Evolutionary conservation across 1,284 basidiomycete species (phyloP).

Genomic region (Papiliotrema laurentii): DNA sequence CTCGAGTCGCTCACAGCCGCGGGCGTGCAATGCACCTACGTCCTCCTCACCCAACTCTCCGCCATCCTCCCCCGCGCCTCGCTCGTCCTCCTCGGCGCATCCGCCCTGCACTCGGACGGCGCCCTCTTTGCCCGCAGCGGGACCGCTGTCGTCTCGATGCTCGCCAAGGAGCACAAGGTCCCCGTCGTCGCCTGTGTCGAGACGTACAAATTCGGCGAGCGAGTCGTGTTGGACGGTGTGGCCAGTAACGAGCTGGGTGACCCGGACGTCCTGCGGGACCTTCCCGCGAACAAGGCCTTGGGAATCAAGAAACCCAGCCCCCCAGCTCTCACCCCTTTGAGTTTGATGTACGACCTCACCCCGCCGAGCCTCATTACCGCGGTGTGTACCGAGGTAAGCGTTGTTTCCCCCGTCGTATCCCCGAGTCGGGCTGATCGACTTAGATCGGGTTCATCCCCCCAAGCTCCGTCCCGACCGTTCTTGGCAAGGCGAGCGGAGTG

Average conservation of each 20-base stretch:
- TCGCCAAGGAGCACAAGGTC: constrained; percentile 81
- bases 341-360: constrained; percentile 86
- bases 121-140: constrained; percentile 91
- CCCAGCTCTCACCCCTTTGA: constrained; percentile 60
- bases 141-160: constrained; percentile 93
- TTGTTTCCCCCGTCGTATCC: neutral
- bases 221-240: constrained; percentile 88
- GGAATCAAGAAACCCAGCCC: constrained; percentile 10
- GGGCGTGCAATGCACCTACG: constrained; percentile 84
- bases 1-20: constrained; percentile 66
- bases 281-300: constrained; percentile 18
- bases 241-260: constrained; percentile 91
- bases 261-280: constrained; percentile 25
- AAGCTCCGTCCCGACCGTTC: constrained; percentile 52
- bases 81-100: constrained; percentile 85
- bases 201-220: constrained; percentile 97
- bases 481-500: constrained; percentile 37
- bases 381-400: constrained; percentile 82
- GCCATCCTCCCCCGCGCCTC: constrained; percentile 73
- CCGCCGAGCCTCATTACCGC: constrained; percentile 84
- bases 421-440: neutral
- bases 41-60: constrained; percentile 81
- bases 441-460: constrained; percentile 74
- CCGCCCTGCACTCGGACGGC: constrained; percentile 91
- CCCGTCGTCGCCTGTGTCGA: constrained; percentile 97